Percentiles rank a stretch among this genome's conserved stretches.
phyloP scores from a whole-genome alignment of 257 asterid species.

The Euphrasia confusa region DNA sequence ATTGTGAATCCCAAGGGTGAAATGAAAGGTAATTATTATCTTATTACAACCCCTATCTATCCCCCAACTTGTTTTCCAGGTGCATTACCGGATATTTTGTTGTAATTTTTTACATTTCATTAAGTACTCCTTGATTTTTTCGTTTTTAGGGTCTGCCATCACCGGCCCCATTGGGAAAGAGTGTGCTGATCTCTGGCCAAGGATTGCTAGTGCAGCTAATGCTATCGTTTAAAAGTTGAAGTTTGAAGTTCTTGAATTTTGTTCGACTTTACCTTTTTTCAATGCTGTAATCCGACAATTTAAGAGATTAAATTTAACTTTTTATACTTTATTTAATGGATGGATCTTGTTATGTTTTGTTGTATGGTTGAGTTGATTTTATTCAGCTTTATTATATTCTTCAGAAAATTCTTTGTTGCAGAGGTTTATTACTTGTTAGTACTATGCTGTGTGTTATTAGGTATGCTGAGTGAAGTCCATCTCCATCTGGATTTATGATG shows the following conservation, averaged over 20 bases:
- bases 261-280: constrained; percentile 7
- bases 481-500: too few relatives aligned
- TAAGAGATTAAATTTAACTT: constrained; percentile 10
- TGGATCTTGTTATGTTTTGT: background rate
- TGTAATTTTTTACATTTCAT: background rate
- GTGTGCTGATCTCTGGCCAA: constrained; percentile 58
- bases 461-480: too few relatives aligned
- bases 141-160: constrained; percentile 40
- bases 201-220: constrained; percentile 57
- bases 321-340: background rate
- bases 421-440: too few relatives aligned
- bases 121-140: background rate
- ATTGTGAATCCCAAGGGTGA: constrained; percentile 57
- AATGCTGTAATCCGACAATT: background rate
- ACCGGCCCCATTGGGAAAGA: constrained; percentile 58
- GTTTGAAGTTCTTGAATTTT: constrained; percentile 17
- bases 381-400: too few relatives aligned
- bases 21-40: constrained; percentile 38
- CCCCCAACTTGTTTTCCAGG: background rate
- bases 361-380: too few relatives aligned
- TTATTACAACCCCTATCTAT: background rate
- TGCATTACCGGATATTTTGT: too few relatives aligned
- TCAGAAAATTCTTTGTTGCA: too few relatives aligned
- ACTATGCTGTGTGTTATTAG: too few relatives aligned
- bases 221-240: constrained; percentile 35